Conservation (phyloP, 169 alveolate genomes). For the Ichthyophthirius multifiliis region DNA sequence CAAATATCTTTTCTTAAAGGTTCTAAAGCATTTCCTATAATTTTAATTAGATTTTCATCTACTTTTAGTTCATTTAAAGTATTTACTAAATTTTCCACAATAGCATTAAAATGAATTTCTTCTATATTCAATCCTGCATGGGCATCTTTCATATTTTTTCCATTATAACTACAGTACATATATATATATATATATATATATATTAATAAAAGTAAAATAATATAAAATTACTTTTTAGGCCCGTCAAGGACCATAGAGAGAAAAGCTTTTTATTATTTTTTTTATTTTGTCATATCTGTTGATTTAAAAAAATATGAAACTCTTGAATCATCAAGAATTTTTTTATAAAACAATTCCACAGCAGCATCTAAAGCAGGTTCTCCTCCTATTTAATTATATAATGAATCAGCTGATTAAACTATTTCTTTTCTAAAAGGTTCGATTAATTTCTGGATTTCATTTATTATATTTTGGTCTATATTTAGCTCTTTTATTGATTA, state of each 20-base stretch:
- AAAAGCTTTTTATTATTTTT: background rate
- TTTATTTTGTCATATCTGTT: background rate
- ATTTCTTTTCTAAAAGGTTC: conserved; percentile 2
- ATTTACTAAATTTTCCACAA: background rate
- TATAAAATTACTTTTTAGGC: background rate
- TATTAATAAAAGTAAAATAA: background rate
- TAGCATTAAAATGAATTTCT: background rate
- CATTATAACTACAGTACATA: background rate
- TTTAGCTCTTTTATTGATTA: background rate
- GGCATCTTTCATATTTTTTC: background rate
- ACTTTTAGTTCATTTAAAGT: background rate
- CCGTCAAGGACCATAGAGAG: background rate
- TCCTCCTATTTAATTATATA: background rate
- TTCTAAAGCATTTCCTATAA: background rate
- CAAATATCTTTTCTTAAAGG: background rate
- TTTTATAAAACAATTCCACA: background rate
- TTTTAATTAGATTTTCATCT: background rate
- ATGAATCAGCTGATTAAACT: background rate
- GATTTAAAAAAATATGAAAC: background rate
- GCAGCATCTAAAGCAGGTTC: background rate
- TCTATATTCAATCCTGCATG: background rate
- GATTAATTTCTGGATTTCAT: background rate
- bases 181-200: background rate
- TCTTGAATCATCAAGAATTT: background rate
- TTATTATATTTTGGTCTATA: background rate